phyloP scores from a whole-genome alignment of 2,329 filamentous ascomycete genomes.

The Nannizziopsis arthrosporioides region DNA sequence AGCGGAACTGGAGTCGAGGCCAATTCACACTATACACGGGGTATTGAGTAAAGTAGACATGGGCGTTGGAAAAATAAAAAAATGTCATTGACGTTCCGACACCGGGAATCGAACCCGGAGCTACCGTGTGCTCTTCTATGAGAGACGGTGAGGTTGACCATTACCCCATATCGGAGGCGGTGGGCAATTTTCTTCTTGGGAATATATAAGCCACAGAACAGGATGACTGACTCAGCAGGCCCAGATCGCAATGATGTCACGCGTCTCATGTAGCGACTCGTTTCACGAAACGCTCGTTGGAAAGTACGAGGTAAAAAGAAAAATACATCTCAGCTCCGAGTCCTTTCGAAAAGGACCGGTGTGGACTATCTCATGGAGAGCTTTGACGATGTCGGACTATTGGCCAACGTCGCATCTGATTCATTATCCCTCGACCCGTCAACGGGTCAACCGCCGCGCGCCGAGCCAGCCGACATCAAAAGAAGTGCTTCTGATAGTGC shows the following conservation, averaged over 20 bases:
- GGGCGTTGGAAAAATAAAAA: no score
- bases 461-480: constrained; percentile 4
- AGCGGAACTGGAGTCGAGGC: no score
- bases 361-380: constrained; percentile 26
- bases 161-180: no score
- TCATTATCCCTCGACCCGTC: constrained; percentile 16
- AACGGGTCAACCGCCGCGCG: constrained; percentile 13
- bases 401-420: constrained; percentile 20
- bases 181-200: no score
- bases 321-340: constrained; percentile 8
- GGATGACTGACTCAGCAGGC: neutral
- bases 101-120: no score
- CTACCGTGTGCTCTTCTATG: neutral
- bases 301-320: neutral
- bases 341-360: no score
- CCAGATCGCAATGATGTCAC: neutral
- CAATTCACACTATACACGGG: no score
- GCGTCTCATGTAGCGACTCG: neutral
- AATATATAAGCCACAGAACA: no score
- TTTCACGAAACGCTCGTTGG: neutral
- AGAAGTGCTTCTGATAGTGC: constrained; percentile 9
- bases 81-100: neutral
- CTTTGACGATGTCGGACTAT: constrained; percentile 27
- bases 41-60: no score
- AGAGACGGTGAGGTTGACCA: no score